phyloP scores from a whole-genome alignment of 2,329 filamentous ascomycete genomes.

The Neonectria hederae region DNA sequence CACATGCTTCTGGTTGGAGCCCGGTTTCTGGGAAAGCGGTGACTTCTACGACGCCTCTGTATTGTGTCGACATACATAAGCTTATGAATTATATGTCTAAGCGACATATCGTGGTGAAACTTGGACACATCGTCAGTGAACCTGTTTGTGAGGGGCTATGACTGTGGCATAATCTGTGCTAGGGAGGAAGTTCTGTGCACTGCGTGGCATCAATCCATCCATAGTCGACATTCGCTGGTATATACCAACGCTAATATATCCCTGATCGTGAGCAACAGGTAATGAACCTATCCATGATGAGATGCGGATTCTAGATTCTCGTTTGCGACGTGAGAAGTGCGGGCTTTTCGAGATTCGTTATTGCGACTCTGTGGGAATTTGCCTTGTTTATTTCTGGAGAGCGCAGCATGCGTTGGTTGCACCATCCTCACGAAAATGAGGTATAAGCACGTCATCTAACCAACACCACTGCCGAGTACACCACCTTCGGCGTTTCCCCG shows the following conservation, averaged over 20 bases:
- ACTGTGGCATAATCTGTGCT: no score
- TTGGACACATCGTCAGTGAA: no score
- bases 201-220: no score
- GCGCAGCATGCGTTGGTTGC: background rate
- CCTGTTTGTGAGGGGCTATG: no score
- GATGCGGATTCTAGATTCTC: background rate
- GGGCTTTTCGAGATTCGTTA: background rate
- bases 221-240: background rate
- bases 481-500: conserved; percentile 2
- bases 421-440: conserved; percentile 17
- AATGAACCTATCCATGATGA: background rate
- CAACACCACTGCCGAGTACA: conserved; percentile 1
- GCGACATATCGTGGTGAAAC: no score
- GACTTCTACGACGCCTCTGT: no score
- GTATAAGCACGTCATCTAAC: conserved; percentile 22
- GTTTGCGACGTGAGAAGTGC: background rate
- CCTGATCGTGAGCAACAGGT: background rate
- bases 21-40: no score
- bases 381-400: background rate
- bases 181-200: no score
- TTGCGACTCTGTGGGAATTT: background rate
- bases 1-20: no score
- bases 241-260: background rate
- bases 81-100: no score
- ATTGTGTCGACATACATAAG: background rate